Conservation (phyloP, 2,329 filamentous ascomycete species). For the Xylariaceae sp. region DNA sequence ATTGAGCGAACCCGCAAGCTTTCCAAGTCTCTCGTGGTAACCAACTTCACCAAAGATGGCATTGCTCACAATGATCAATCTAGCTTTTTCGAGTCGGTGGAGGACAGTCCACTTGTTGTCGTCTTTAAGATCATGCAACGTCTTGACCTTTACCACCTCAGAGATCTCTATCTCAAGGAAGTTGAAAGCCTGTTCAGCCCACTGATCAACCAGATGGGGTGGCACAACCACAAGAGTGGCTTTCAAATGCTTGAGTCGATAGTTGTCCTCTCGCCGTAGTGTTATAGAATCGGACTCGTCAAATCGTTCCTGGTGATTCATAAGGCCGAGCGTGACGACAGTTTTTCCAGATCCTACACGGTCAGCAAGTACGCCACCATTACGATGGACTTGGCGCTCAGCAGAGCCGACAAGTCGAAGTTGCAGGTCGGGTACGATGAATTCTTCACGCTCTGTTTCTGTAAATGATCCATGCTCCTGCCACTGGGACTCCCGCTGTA, state of each 20-base stretch:
- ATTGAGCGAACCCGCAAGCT: constrained; percentile 18
- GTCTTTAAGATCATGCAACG: constrained; percentile 8
- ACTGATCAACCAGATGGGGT: constrained; percentile 44
- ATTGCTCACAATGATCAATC: constrained; percentile 44
- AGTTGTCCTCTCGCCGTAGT: constrained; percentile 6
- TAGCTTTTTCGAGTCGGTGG: constrained; percentile 33
- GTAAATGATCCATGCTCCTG: constrained; percentile 27
- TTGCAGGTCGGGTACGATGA: constrained; percentile 36
- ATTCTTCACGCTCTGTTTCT: constrained; percentile 46
- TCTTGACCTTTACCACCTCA: constrained; percentile 34
- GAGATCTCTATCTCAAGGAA: constrained; percentile 36
- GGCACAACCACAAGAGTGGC: constrained; percentile 47
- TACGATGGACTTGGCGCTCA: constrained; percentile 28
- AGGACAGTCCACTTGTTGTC: background rate
- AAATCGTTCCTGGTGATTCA: constrained; percentile 33
- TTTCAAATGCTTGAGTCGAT: constrained; percentile 33
- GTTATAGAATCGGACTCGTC: constrained; percentile 27
- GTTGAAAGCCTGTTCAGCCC: constrained; percentile 37
- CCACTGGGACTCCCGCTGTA: constrained; percentile 28
- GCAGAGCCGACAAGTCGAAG: constrained; percentile 40
- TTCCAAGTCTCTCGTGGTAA: constrained; percentile 26
- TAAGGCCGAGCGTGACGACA: constrained; percentile 43
- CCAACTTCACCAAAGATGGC: constrained; percentile 25
- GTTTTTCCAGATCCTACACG: constrained; percentile 52
- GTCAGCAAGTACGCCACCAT: constrained; percentile 47